phyloP scores from a whole-genome alignment of 2,329 filamentous ascomycete genomes.

The Hymenoscyphus salicellus region DNA sequence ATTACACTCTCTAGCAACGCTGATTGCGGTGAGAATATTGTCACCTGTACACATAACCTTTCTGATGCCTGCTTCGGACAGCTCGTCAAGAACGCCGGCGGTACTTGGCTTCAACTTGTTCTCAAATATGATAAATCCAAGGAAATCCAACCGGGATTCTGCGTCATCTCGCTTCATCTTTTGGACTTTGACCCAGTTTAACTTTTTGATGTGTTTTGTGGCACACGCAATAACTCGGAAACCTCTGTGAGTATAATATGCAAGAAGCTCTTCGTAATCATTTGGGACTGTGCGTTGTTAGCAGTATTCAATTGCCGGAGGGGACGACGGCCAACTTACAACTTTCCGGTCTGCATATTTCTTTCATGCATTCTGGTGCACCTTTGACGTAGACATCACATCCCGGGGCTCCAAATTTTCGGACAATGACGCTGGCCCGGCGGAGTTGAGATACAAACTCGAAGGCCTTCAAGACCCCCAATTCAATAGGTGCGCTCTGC shows the following conservation, averaged over 20 bases:
- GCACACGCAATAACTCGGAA: conserved; percentile 96
- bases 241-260: conserved; percentile 90
- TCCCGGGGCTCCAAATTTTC: conserved; percentile 79
- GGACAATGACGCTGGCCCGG: conserved; percentile 87
- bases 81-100: conserved; percentile 74
- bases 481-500: conserved; percentile 62
- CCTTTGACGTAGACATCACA: conserved; percentile 93
- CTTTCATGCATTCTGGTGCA: conserved; percentile 92
- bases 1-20: conserved; percentile 85
- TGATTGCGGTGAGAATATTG: conserved; percentile 95
- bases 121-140: conserved; percentile 97
- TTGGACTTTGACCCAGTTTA: conserved; percentile 91
- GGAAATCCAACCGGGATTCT: conserved; percentile 79
- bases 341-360: conserved; percentile 81
- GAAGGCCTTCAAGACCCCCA: conserved; percentile 87
- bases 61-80: conserved; percentile 78
- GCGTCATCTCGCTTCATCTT: conserved; percentile 87
- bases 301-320: not conserved
- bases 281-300: conserved; percentile 57
- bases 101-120: conserved; percentile 95
- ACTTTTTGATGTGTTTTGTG: conserved; percentile 78
- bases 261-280: conserved; percentile 86
- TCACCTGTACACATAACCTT: conserved; percentile 97
- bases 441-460: conserved; percentile 93
- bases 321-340: conserved; percentile 50